Evolutionary conservation across 345 rosid genomes (phyloP).

Genomic region (Citrus sp.): DNA sequence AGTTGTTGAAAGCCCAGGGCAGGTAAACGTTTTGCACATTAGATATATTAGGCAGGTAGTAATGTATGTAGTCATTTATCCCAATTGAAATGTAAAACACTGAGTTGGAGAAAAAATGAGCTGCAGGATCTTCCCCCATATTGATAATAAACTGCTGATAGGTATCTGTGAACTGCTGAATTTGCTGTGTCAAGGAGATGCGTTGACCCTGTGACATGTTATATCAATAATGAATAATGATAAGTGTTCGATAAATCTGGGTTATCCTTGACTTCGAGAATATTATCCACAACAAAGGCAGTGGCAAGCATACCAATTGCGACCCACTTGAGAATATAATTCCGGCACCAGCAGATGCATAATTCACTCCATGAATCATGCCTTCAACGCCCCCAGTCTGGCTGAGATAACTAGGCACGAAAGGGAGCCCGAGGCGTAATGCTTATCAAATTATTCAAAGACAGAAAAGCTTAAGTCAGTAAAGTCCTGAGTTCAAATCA

Average conservation of each 20-base stretch:
- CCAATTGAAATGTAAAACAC: constrained; percentile 79
- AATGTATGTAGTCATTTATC: constrained; percentile 86
- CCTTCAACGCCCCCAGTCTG: constrained; percentile 52
- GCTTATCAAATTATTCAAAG: constrained; percentile 37
- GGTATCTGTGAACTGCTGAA: constrained; percentile 83
- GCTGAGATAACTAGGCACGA: constrained; percentile 85
- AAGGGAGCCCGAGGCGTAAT: constrained; percentile 68
- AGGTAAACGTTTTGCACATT: constrained; percentile 63
- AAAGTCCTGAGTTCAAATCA: neutral
- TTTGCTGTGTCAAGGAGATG: constrained; percentile 79
- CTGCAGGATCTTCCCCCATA: constrained; percentile 58
- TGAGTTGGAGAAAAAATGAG: constrained; percentile 53
- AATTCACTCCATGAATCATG: constrained; percentile 80
- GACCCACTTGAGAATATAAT: constrained; percentile 85
- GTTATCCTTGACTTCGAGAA: no score
- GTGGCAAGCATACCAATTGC: constrained; percentile 48
- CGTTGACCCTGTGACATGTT: constrained; percentile 59
- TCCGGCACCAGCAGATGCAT: constrained; percentile 89
- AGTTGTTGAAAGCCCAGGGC: constrained; percentile 87
- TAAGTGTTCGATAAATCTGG: neutral
- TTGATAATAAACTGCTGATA: constrained; percentile 63
- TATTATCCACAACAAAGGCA: neutral
- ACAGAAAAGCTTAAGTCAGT: neutral
- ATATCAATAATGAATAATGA: no score
- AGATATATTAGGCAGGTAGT: constrained; percentile 73